A percentile compares a stretch with the other conserved stretches of the same genome.
Evolutionary conservation across 139 green algal species (phyloP).

Genomic region (Picochlorum sp.): DNA sequence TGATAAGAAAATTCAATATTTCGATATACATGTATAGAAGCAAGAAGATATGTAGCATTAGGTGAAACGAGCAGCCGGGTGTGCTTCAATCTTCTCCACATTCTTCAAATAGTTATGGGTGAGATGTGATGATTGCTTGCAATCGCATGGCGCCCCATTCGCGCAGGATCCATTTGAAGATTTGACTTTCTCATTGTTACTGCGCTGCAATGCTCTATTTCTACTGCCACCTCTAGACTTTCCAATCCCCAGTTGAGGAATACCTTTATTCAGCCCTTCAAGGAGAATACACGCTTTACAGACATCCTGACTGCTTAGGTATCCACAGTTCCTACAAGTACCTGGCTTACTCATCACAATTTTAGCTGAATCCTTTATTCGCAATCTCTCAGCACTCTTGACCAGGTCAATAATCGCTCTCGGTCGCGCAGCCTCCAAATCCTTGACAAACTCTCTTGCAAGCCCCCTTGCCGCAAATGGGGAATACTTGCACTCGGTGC

Average conservation of each 20-base stretch:
- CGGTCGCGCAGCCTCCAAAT: slow-evolving; percentile 76
- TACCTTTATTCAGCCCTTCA: slow-evolving; percentile 72
- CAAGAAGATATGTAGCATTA: no score
- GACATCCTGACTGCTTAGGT: slow-evolving; percentile 73
- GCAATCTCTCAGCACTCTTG: slow-evolving; percentile 66
- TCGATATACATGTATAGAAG: no score
- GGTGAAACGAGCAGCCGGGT: slow-evolving; percentile 12
- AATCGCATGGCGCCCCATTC: neutral
- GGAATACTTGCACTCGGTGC: slow-evolving; percentile 91
- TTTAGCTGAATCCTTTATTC: slow-evolving; percentile 5
- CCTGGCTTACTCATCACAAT: slow-evolving; percentile 23
- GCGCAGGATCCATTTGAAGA: neutral
- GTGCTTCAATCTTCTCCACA: slow-evolving; percentile 13
- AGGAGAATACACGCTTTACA: slow-evolving; percentile 87
- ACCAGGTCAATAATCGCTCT: slow-evolving; percentile 82
- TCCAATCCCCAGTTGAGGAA: slow-evolving; percentile 46
- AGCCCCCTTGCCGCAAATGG: slow-evolving; percentile 86
- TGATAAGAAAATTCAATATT: no score
- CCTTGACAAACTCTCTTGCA: slow-evolving; percentile 90
- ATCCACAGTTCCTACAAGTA: slow-evolving; percentile 70
- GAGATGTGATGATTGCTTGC: no score
- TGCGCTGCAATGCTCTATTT: neutral
- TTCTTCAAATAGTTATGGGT: slow-evolving; percentile 14
- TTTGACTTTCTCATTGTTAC: neutral
- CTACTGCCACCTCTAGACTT: neutral